These are phyloP conservation scores for Tuber melanosporum DNA, from an alignment of 495 filamentous ascomycete species.

Conservation along the genomic window DNA sequence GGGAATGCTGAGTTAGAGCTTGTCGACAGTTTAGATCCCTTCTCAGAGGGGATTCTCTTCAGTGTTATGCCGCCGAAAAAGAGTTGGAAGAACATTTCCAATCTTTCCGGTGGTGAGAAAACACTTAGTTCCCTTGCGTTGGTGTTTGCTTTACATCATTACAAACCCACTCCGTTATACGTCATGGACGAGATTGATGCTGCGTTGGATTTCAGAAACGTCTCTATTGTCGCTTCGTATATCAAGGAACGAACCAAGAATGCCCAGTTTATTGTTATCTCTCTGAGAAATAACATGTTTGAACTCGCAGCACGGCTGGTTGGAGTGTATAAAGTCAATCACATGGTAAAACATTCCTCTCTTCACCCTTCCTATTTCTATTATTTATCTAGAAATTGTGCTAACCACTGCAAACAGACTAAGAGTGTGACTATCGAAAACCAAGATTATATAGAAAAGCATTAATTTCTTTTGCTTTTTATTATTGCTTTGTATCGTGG, in stretches of 20 bases:
- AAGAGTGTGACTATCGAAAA: constrained; percentile 97
- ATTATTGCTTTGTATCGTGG: constrained; percentile 17
- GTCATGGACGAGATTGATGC: constrained; percentile 99
- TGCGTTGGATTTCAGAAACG: constrained; percentile 94
- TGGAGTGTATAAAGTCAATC: constrained; percentile 98
- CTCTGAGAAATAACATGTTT: constrained; percentile 98
- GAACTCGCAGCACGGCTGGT: constrained; percentile 89
- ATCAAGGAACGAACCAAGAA: constrained; percentile 99
- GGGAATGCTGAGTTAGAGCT: constrained; percentile 96
- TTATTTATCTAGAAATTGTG: not conserved
- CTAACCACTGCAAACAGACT: constrained; percentile 47
- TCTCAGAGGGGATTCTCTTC: constrained; percentile 94
- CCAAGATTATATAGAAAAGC: constrained; percentile 60
- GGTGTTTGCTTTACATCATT: constrained; percentile 96
- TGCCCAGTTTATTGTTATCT: constrained; percentile 98
- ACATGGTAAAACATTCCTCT: constrained; percentile 61
- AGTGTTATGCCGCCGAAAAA: constrained; percentile 99
- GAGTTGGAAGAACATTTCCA: constrained; percentile 98
- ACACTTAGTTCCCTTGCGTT: constrained; percentile 87
- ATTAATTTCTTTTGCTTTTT: constrained; percentile 14
- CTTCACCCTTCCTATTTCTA: not conserved
- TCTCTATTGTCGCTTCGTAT: constrained; percentile 95
- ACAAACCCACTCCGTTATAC: constrained; percentile 94
- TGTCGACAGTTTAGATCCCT: constrained; percentile 90
- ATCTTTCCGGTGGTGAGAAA: constrained; percentile 92